These are phyloP conservation scores for Lactifluus volemus DNA, from an alignment of 768 basidiomycete genomes.

Conservation along the genomic window DNA sequence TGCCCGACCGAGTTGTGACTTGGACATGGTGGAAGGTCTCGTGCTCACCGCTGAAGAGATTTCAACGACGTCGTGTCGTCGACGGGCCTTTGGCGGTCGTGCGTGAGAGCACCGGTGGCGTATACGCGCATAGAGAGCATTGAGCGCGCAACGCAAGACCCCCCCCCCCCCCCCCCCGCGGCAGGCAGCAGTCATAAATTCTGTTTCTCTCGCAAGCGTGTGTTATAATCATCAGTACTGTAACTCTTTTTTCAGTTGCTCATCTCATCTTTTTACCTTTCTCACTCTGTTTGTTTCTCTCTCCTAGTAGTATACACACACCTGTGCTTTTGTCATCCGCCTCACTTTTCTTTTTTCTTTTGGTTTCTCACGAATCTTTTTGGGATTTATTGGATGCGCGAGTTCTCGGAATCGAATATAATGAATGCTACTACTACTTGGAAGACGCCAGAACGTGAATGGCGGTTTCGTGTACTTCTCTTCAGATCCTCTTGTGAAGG, in stretches of 20 bases:
- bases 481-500: too few relatives aligned
- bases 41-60: constrained; percentile 80
- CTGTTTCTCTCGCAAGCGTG: background rate
- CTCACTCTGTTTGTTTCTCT: background rate
- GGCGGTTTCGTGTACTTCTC: too few relatives aligned
- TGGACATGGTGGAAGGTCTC: constrained; percentile 33
- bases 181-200: too few relatives aligned
- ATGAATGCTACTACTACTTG: background rate
- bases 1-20: constrained; percentile 21
- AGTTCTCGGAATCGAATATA: background rate
- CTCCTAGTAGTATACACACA: background rate
- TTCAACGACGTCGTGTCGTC: constrained; percentile 88
- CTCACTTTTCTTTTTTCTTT: background rate
- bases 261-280: background rate
- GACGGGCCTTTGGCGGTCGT: constrained; percentile 85
- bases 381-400: background rate
- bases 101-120: constrained; percentile 85
- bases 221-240: background rate
- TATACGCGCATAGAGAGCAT: constrained; percentile 42
- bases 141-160: too few relatives aligned
- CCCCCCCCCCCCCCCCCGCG: too few relatives aligned
- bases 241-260: background rate
- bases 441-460: too few relatives aligned
- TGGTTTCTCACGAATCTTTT: background rate
- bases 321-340: background rate